Evolutionary conservation across 208 protist species (phyloP), one percentile per base, ranked within the genome.

Genomic region (Leptomonas pyrrhocoris): DNA sequence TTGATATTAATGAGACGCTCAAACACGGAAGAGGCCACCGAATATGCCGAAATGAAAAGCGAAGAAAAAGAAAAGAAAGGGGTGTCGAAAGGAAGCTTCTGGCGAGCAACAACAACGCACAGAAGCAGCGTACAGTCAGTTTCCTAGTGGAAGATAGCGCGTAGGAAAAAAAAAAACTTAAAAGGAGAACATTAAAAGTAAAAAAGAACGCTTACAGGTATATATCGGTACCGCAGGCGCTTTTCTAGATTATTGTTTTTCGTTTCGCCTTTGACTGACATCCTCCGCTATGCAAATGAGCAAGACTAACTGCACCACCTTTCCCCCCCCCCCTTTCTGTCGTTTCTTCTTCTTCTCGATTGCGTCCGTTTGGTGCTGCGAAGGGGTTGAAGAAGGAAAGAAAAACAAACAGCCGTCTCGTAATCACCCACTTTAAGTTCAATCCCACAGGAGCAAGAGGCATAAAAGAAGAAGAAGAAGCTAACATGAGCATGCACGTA

Each of bases 181-280:
- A 25, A 63, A 73, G 58, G 53, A 51, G 1, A 56, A 16, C 21
- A 16, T 38, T 12, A 31, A 40, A 40, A 27, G 21, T 53, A 67
- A 67, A 21, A 25, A 12, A 28, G 49, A 19, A 34, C 36, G 38
- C 38, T 42, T 13, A 42, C 38, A 42, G 38, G 38, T 6, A 13
- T 6, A 42, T 15, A 42, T 15, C n/a, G n/a, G n/a, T n/a, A 9
- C 34, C 34, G 3, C 16, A 48, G 11, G 11, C 2, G 2, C 7
- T 48, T 48, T 40, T 68, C 62, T 53, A 27, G 18, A 11, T 45
- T 42, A 45, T 27, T 65, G 42, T 60, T 62, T 49, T n/a, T 28
- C 56, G 5, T 77, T 23, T 56, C 34, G 5, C 25, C 6, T 28
- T 48, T 53, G 15, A 1, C 7, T 42, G 2, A 58, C 31, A 42